phyloP scores from a whole-genome alignment of 2,329 filamentous ascomycete genomes.

The Camptophora hylomeconis region DNA sequence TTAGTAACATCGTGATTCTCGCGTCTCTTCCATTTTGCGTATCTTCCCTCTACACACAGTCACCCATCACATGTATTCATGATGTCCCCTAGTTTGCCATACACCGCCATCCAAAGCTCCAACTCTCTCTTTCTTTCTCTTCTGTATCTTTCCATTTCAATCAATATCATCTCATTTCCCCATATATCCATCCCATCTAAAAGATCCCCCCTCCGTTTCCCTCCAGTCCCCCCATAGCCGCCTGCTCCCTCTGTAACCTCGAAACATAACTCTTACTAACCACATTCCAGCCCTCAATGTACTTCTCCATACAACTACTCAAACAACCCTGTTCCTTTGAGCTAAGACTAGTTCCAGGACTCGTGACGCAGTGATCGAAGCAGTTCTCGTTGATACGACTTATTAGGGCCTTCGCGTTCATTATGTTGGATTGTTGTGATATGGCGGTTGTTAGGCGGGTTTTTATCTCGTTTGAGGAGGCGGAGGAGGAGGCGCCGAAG shows the following conservation, averaged over 20 bases:
- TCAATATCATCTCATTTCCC: neutral
- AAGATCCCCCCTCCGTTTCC: conserved; percentile 1
- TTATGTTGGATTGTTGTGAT: conserved; percentile 51
- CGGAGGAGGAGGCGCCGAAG: conserved; percentile 22
- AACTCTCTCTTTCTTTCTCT: no score
- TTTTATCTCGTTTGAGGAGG: conserved; percentile 10
- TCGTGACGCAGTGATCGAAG: conserved; percentile 64
- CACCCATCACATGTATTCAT: no score
- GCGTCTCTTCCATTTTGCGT: no score
- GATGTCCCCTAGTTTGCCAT: no score
- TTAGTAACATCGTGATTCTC: no score
- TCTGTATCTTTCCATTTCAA: no score
- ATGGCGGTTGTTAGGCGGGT: conserved; percentile 38
- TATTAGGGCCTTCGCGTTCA: conserved; percentile 57
- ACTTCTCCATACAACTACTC: conserved; percentile 71
- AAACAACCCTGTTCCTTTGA: conserved; percentile 58
- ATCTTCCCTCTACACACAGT: no score
- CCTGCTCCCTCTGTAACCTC: conserved; percentile 46
- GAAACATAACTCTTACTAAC: conserved; percentile 56
- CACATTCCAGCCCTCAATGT: conserved; percentile 67
- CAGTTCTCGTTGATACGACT: conserved; percentile 73
- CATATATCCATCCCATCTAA: neutral
- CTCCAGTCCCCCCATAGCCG: conserved; percentile 4
- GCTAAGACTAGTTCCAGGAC: conserved; percentile 54
- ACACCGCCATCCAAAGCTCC: no score